Percentiles rank a stretch among this genome's conserved stretches.
Conservation (phyloP, 1,284 basidiomycete genomes). For the Ganoderma lingzhi region DNA sequence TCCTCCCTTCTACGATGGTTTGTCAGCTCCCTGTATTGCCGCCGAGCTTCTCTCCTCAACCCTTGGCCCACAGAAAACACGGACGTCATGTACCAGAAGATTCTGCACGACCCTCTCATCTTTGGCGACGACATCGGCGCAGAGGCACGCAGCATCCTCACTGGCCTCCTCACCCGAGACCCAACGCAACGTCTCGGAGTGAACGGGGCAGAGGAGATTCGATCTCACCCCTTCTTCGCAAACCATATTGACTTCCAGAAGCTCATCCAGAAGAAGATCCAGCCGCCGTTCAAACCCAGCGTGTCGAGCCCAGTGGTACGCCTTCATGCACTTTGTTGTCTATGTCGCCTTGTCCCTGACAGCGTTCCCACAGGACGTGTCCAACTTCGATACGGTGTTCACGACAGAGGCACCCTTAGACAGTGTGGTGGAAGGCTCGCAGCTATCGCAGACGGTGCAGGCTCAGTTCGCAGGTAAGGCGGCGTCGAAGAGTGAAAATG, state of each 20-base stretch:
- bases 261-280: slow-evolving; percentile 92
- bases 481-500: slow-evolving; percentile 3
- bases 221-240: slow-evolving; percentile 93
- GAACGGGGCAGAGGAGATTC: slow-evolving; percentile 96
- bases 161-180: slow-evolving; percentile 88
- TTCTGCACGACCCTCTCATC: slow-evolving; percentile 91
- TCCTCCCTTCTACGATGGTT: slow-evolving; percentile 97
- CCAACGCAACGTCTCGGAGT: slow-evolving; percentile 88
- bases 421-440: slow-evolving; percentile 85
- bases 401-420: slow-evolving; percentile 85
- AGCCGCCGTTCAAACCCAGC: slow-evolving; percentile 98
- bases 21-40: slow-evolving; percentile 30
- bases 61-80: slow-evolving; percentile 71
- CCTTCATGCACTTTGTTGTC: slow-evolving; percentile 11
- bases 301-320: slow-evolving; percentile 82
- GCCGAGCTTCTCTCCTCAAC: slow-evolving; percentile 16
- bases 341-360: slow-evolving; percentile 9
- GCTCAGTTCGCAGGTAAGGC: slow-evolving; percentile 79
- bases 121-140: slow-evolving; percentile 91
- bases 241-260: slow-evolving; percentile 93
- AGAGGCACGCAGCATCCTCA: slow-evolving; percentile 89
- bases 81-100: slow-evolving; percentile 97
- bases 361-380: slow-evolving; percentile 63
- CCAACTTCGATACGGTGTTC: slow-evolving; percentile 87
- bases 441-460: slow-evolving; percentile 84